A percentile compares a stretch with the other conserved stretches of the same genome.
These are phyloP conservation scores for Malus hybrid DNA, from an alignment of 331 rosid species.

Conservation along the genomic window DNA sequence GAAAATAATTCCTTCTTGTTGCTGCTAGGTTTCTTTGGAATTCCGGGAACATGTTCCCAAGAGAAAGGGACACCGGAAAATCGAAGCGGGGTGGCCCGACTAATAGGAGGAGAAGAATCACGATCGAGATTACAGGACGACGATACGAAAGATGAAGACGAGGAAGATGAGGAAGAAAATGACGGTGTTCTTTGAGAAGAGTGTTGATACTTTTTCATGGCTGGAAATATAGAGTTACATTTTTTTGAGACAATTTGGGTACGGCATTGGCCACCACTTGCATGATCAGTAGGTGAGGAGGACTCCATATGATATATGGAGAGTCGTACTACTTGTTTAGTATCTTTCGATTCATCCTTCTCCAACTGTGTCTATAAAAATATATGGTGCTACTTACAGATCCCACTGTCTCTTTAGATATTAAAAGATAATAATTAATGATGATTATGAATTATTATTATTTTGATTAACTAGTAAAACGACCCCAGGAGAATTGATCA, in stretches of 20 bases:
- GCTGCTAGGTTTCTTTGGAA: constrained; percentile 62
- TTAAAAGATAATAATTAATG: no score
- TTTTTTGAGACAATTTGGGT: constrained; percentile 24
- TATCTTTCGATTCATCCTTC: background rate
- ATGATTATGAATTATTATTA: background rate
- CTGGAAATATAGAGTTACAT: constrained; percentile 11
- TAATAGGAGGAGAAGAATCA: constrained; percentile 26
- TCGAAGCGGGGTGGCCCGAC: constrained; percentile 41
- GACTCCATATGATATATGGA: constrained; percentile 31
- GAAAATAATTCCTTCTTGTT: constrained; percentile 23
- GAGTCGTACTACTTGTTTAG: no score
- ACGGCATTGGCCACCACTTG: background rate
- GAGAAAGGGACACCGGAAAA: constrained; percentile 85
- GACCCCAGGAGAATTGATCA: background rate
- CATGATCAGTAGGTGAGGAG: constrained; percentile 11
- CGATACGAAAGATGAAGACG: constrained; percentile 35
- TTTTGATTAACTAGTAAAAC: background rate
- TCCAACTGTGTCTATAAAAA: background rate
- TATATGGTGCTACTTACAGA: background rate
- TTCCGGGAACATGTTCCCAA: constrained; percentile 91
- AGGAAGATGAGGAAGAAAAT: constrained; percentile 34
- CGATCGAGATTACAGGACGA: constrained; percentile 21
- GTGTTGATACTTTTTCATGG: constrained; percentile 6
- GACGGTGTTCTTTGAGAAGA: constrained; percentile 43
- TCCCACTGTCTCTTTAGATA: background rate